These are phyloP conservation scores for Xylaria intraflava DNA, from an alignment of 495 filamentous ascomycete species.

Conservation along the genomic window DNA sequence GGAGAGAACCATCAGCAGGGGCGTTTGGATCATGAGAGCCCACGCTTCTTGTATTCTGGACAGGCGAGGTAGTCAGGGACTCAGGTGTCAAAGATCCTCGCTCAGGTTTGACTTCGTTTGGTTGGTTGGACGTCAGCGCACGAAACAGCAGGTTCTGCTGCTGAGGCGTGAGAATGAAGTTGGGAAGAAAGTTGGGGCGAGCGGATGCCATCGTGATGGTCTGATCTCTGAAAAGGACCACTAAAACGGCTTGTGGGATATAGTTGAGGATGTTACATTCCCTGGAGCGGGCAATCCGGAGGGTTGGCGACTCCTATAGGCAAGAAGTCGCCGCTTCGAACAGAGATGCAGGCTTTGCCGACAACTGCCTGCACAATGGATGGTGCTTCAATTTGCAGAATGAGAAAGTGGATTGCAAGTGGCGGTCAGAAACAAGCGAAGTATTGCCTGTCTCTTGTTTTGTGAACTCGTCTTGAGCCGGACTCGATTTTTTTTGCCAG, in stretches of 20 bases:
- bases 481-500: not conserved
- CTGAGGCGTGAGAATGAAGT: conserved; percentile 62
- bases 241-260: not conserved
- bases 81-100: conserved; percentile 45
- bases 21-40: conserved; percentile 38
- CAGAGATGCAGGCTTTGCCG: not conserved
- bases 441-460: not conserved
- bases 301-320: not conserved
- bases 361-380: not conserved
- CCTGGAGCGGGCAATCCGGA: not conserved
- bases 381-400: not conserved
- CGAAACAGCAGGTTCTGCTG: conserved; percentile 85
- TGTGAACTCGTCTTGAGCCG: not conserved
- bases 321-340: conserved; percentile 10
- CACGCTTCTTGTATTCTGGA: conserved; percentile 18
- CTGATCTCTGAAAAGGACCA: conserved; percentile 5
- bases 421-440: not conserved
- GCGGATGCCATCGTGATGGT: conserved; percentile 40
- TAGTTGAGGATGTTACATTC: not conserved
- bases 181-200: conserved; percentile 31
- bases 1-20: conserved; percentile 69
- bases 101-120: conserved; percentile 24
- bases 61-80: conserved; percentile 49
- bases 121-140: conserved; percentile 73
- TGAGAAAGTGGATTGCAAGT: not conserved